Conservation (phyloP, 31 red algal species). For the Porphyra umbilicalis region DNA sequence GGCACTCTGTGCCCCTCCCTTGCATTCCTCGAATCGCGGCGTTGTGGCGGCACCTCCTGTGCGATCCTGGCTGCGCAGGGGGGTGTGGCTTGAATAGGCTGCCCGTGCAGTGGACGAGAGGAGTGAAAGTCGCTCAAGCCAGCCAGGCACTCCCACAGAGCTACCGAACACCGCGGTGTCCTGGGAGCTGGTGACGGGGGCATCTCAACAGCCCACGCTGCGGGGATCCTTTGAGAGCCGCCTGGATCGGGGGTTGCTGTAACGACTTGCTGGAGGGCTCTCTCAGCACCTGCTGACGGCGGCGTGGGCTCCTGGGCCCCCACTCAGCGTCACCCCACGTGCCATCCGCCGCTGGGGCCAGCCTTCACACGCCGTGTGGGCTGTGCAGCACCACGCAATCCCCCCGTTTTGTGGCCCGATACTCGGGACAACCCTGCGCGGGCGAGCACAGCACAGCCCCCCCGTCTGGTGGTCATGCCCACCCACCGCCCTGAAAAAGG, state of each 20-base stretch:
- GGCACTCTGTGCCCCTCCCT: background rate
- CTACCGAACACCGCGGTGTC: no score
- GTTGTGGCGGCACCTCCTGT: background rate
- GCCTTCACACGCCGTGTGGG: background rate
- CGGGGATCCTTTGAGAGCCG: background rate
- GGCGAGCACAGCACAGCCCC: background rate
- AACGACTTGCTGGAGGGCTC: background rate
- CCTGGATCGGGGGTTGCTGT: conserved; percentile 1
- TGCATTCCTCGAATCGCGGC: background rate
- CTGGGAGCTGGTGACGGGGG: no score
- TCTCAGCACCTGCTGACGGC: background rate
- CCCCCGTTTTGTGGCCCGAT: background rate
- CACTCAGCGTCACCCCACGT: background rate
- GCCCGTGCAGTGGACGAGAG: background rate
- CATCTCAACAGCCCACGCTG: no score
- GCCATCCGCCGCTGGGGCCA: background rate
- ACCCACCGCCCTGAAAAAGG: background rate
- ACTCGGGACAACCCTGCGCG: no score
- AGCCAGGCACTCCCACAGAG: no score
- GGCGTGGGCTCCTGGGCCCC: background rate
- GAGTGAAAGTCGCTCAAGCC: background rate
- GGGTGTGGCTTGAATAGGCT: background rate
- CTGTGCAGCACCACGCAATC: background rate
- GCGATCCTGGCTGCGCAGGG: background rate
- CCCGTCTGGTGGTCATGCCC: background rate